phyloP scores from a whole-genome alignment of 2,329 filamentous ascomycete species.

The Cryphonectria japonica region DNA sequence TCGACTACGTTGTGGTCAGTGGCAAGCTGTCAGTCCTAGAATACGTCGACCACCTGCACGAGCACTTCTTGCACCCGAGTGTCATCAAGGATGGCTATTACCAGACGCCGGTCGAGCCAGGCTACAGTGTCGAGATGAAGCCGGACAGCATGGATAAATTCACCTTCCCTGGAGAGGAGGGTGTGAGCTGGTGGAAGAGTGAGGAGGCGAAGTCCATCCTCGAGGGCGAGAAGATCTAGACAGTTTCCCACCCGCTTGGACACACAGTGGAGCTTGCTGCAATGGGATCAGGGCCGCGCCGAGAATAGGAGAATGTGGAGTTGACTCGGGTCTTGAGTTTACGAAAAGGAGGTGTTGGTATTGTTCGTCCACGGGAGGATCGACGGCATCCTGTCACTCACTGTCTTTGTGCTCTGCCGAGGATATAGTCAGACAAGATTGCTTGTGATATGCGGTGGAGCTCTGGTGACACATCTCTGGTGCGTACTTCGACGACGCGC shows the following conservation, averaged over 20 bases:
- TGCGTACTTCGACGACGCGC: constrained; percentile 34
- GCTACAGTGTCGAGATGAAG: constrained; percentile 96
- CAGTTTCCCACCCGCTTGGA: neutral
- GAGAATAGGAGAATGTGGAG: constrained; percentile 27
- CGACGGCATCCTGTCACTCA: constrained; percentile 36
- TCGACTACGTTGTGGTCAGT: constrained; percentile 87
- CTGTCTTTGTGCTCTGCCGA: constrained; percentile 25
- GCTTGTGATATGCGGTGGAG: constrained; percentile 17
- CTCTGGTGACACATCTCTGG: constrained; percentile 30
- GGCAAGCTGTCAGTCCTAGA: constrained; percentile 83
- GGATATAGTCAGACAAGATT: constrained; percentile 12
- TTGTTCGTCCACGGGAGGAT: constrained; percentile 37
- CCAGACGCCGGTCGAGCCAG: constrained; percentile 79
- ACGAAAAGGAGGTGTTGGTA: neutral
- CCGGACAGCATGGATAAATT: constrained; percentile 80
- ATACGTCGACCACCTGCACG: constrained; percentile 91
- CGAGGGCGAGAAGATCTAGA: constrained; percentile 61
- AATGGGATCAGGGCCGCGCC: neutral
- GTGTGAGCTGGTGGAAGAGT: constrained; percentile 83
- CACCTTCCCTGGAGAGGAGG: constrained; percentile 75
- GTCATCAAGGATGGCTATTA: constrained; percentile 85
- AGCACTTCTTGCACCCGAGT: constrained; percentile 85
- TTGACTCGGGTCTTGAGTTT: neutral
- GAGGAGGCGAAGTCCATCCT: constrained; percentile 78
- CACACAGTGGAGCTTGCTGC: neutral